Evolutionary conservation across 176 grass and related monocot species (phyloP), one percentile per base, ranked within the genome.

Genomic region (Calamus simplicifolius): DNA sequence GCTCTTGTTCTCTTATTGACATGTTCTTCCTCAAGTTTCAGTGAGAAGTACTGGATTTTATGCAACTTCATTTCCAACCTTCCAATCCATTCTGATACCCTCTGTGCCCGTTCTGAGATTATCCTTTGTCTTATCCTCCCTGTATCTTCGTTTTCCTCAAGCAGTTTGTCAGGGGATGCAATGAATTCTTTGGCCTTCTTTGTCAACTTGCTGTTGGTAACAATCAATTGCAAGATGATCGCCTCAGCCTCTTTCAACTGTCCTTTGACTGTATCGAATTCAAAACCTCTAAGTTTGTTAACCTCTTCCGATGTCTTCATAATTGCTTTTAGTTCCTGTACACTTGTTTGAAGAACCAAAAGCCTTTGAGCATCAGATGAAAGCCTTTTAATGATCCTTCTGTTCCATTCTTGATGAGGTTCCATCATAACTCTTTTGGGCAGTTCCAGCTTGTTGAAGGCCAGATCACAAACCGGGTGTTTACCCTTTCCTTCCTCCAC

Each of bases 81-180:
- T 5, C 75, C 93, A 4, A 90, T 79, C 74, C 89, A 92, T 67
- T 98, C 93, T 17, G 87, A 98, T 58, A 82, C 75, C 71, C 85
- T 92, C n/a, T 73, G 28, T 16, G 83, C 79, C 15, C 79, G 75
- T 56, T 92, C 93, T 18, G 73, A 78, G 62, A 98, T 89, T 67
- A 89, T 91, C 61, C 76, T 80, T 69, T 90, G 88, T 73, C 73
- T 98, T 67, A 77, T 67, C 56, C 66, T 88, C 18, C 79, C 67
- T 4, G 65, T 35, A 73, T 88, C 81, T 27, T 74, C 73, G 51
- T 74, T 72, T 29, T 62, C 74, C 30, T 31, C 72, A 27, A 29
- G 62, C 0, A 29, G 55, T 4, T 62, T 69, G 5, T 74, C 76
- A 1, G 67, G 6, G 58, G 73, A 25, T 0, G 66, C 55, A 7